Conservation (phyloP, 805 yeast species). For the Saccharomycopsis selenospora region DNA sequence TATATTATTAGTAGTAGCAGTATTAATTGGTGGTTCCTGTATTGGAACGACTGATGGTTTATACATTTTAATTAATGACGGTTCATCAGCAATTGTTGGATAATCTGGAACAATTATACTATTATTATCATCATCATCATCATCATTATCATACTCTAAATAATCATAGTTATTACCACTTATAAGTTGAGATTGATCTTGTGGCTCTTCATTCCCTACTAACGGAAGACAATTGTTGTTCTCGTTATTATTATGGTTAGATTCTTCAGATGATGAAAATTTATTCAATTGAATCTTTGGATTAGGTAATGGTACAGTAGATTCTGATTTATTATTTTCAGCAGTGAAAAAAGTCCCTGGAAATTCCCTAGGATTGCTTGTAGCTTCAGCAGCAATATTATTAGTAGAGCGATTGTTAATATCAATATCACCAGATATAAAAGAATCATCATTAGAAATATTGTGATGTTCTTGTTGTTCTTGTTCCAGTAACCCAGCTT, state of each 20-base stretch:
- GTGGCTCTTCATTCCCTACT: not conserved
- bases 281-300: not conserved
- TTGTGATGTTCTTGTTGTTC: not conserved
- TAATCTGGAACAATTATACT: slow-evolving; percentile 16
- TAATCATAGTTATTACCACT: not conserved
- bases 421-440: not conserved
- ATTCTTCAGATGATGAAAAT: not conserved
- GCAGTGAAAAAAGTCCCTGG: not conserved
- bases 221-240: too few relatives aligned
- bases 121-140: slow-evolving; percentile 9
- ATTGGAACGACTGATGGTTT: not conserved
- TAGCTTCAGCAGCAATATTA: not conserved
- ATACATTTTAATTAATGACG: slow-evolving; percentile 11
- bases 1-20: too few relatives aligned
- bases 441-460: not conserved
- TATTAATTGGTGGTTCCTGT: not conserved
- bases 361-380: not conserved
- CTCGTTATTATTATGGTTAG: not conserved
- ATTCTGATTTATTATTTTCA: not conserved
- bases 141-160: not conserved
- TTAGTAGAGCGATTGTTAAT: not conserved
- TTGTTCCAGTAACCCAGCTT: slow-evolving; percentile 11
- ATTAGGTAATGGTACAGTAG: slow-evolving; percentile 1
- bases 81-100: slow-evolving; percentile 14
- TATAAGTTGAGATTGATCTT: not conserved